phyloP scores from a whole-genome alignment of 306 rosid genomes.

The Begonia fuchsioides region DNA sequence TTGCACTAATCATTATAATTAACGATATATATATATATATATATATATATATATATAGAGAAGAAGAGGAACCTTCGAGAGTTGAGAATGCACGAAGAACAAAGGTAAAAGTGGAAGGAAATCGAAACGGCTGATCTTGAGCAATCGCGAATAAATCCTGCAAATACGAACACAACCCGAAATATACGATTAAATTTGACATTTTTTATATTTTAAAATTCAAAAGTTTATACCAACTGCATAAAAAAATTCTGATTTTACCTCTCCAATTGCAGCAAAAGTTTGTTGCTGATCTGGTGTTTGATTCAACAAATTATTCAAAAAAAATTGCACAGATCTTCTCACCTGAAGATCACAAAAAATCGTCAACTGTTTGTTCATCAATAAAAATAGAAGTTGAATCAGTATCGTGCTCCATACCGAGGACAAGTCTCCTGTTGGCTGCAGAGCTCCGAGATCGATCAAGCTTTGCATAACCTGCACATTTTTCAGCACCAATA shows the following conservation, averaged over 20 bases:
- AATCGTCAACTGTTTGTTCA: neutral
- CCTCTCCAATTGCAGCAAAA: conserved; percentile 77
- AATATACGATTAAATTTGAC: too few relatives aligned
- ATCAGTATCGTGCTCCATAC: conserved; percentile 15
- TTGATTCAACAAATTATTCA: conserved; percentile 50
- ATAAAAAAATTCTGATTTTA: conserved; percentile 11
- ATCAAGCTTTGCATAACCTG: conserved; percentile 65
- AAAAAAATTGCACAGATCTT: conserved; percentile 73
- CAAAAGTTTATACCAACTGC: too few relatives aligned
- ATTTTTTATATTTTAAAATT: neutral
- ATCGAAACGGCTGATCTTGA: conserved; percentile 81
- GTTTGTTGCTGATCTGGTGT: conserved; percentile 57
- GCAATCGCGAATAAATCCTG: conserved; percentile 89
- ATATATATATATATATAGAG: too few relatives aligned
- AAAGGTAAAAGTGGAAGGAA: conserved; percentile 84
- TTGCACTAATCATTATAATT: neutral
- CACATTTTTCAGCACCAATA: conserved; percentile 12
- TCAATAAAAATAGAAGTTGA: neutral
- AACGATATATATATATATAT: too few relatives aligned
- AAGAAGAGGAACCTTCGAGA: conserved; percentile 55
- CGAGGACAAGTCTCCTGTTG: conserved; percentile 63
- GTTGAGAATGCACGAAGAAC: conserved; percentile 82
- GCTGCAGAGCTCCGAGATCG: conserved; percentile 76
- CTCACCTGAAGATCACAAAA: conserved; percentile 34
- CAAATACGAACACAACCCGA: conserved; percentile 2